phyloP scores from a whole-genome alignment of 768 basidiomycete species.

The Psilocybe tampanensis region DNA sequence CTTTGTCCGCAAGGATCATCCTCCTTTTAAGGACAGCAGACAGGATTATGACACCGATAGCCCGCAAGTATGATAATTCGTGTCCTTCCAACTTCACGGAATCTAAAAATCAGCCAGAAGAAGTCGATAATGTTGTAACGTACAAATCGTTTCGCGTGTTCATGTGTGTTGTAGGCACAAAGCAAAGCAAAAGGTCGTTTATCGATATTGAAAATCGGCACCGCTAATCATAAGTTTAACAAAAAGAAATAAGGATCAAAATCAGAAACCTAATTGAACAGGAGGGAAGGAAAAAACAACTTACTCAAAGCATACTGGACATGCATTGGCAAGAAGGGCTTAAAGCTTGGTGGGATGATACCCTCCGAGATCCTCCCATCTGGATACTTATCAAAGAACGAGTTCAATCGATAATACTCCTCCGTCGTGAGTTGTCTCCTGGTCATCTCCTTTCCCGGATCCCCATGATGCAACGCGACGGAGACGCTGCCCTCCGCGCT shows the following conservation, averaged over 20 bases:
- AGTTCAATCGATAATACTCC: conserved; percentile 74
- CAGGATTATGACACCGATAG: conserved; percentile 92
- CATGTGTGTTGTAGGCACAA: conserved; percentile 87
- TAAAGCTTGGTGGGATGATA: conserved; percentile 80
- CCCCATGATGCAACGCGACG: conserved; percentile 72
- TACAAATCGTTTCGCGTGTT: conserved; percentile 81
- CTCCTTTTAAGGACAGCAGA: conserved; percentile 90
- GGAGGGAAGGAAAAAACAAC: conserved; percentile 26
- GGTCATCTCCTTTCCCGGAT: conserved; percentile 52
- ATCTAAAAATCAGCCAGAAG: background rate
- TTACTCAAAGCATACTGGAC: conserved; percentile 88
- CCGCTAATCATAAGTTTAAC: conserved; percentile 57
- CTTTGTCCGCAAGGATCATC: conserved; percentile 94
- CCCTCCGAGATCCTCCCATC: conserved; percentile 90
- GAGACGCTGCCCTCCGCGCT: conserved; percentile 61
- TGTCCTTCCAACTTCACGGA: conserved; percentile 74
- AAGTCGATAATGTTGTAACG: conserved; percentile 21
- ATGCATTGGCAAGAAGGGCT: conserved; percentile 77
- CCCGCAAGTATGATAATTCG: conserved; percentile 88
- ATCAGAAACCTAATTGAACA: background rate
- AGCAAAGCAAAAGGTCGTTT: conserved; percentile 89
- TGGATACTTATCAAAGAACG: conserved; percentile 78
- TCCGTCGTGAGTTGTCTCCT: conserved; percentile 61
- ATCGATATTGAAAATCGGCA: conserved; percentile 93
- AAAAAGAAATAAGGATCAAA: background rate